Percentiles rank a stretch among this genome's conserved stretches.
These are phyloP conservation scores for Actinomucor elegans DNA, from an alignment of 371 early-diverging fungal genomes.

Conservation along the genomic window DNA sequence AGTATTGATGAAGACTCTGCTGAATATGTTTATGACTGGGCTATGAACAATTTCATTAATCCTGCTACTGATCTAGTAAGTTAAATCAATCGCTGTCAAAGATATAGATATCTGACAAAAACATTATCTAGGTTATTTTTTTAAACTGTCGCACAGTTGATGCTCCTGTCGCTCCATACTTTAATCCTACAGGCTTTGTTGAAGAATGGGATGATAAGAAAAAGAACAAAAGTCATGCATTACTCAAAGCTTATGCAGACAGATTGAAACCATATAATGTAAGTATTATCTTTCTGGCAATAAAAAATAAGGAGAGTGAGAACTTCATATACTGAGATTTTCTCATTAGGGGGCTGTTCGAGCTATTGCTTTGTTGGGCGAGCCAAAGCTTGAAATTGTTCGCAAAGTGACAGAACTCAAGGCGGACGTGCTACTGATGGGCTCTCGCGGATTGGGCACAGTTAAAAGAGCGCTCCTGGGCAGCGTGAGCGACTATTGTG, in stretches of 20 bases:
- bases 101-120: neutral
- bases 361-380: constrained; percentile 44
- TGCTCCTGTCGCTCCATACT: constrained; percentile 17
- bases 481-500: constrained; percentile 35
- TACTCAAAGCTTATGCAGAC: constrained; percentile 19
- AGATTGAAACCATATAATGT: constrained; percentile 13
- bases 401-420: constrained; percentile 38
- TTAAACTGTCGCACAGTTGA: constrained; percentile 18
- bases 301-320: neutral
- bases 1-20: constrained; percentile 27
- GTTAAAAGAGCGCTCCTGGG: constrained; percentile 33
- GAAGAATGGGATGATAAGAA: constrained; percentile 20
- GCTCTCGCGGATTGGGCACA: constrained; percentile 39
- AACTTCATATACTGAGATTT: neutral
- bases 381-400: constrained; percentile 45
- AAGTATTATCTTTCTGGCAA: no score
- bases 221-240: constrained; percentile 18
- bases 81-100: neutral
- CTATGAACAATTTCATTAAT: constrained; percentile 20
- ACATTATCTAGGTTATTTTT: constrained; percentile 13
- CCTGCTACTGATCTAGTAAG: constrained; percentile 22
- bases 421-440: constrained; percentile 44
- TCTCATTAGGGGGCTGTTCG: constrained; percentile 28
- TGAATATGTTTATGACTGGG: constrained; percentile 26
- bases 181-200: constrained; percentile 13